Conservation (phyloP, 2,329 filamentous ascomycete genomes). For the Colletotrichum simmondsii region DNA sequence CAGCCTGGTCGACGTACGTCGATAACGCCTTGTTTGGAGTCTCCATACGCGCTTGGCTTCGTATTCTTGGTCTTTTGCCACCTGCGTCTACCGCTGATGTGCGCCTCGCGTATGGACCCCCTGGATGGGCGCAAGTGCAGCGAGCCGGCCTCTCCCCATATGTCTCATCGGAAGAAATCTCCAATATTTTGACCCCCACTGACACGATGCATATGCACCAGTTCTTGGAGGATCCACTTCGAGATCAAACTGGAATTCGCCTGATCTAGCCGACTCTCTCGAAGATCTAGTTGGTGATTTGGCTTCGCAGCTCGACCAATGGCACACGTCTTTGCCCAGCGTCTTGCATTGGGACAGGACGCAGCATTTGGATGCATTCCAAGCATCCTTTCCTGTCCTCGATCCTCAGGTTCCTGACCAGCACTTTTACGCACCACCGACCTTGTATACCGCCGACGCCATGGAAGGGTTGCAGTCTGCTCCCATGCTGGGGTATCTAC, state of each 20-base stretch:
- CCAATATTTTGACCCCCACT: neutral
- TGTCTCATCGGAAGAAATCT: neutral
- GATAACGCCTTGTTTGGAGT: neutral
- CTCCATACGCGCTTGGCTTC: neutral
- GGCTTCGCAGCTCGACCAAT: slow-evolving; percentile 64
- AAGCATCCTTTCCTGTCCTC: slow-evolving; percentile 46
- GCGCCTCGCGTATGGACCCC: neutral
- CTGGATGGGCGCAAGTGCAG: too few species aligned
- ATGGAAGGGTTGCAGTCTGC: slow-evolving; percentile 1
- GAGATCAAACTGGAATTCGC: neutral
- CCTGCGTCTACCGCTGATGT: neutral
- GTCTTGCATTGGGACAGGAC: slow-evolving; percentile 68
- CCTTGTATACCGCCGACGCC: slow-evolving; percentile 59
- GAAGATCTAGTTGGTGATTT: slow-evolving; percentile 51
- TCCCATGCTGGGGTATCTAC: neutral
- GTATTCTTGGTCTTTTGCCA: neutral
- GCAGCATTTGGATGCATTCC: slow-evolving; percentile 49
- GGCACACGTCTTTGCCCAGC: slow-evolving; percentile 61
- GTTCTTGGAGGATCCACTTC: slow-evolving; percentile 5
- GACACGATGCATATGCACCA: slow-evolving; percentile 13
- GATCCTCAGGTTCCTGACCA: slow-evolving; percentile 30
- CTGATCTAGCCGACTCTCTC: slow-evolving; percentile 37
- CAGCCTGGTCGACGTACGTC: neutral
- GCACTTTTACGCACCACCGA: slow-evolving; percentile 18
- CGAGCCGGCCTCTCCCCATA: neutral